A percentile compares a stretch with the other conserved stretches of the same genome.
Conservation (phyloP, 1,284 basidiomycete species). For the Stygiomarasmius scandens region DNA sequence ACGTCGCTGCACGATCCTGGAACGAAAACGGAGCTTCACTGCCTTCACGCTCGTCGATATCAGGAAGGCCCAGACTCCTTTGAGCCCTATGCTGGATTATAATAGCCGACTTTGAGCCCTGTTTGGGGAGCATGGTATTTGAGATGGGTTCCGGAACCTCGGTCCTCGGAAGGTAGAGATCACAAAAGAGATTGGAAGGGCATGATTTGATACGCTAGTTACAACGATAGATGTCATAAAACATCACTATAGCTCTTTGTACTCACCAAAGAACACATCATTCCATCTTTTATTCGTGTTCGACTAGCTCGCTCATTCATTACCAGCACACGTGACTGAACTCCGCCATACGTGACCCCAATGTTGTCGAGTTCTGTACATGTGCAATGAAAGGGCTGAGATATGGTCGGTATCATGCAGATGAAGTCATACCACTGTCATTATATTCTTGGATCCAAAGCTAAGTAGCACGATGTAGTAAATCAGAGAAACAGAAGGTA, state of each 20-base stretch:
- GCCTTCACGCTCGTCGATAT: constrained; percentile 48
- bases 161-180: constrained; percentile 66
- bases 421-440: too few species aligned
- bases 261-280: constrained; percentile 75
- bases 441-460: too few species aligned
- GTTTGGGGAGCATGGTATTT: constrained; percentile 82
- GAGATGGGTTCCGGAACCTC: constrained; percentile 82
- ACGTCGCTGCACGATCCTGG: constrained; percentile 23
- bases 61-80: constrained; percentile 75
- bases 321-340: constrained; percentile 70
- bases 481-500: too few species aligned
- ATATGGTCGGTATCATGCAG: too few species aligned
- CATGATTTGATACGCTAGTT: constrained; percentile 43
- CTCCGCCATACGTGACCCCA: constrained; percentile 60
- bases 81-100: constrained; percentile 82
- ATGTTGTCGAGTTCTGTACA: constrained; percentile 38
- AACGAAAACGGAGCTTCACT: constrained; percentile 41
- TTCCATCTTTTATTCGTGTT: constrained; percentile 76
- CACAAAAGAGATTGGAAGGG: constrained; percentile 73
- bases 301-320: constrained; percentile 55
- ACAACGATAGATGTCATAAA: too few species aligned
- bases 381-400: too few species aligned
- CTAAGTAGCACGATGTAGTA: too few species aligned
- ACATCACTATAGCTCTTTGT: constrained; percentile 51
- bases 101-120: constrained; percentile 77